Base-by-base conservation (phyloP, 129 eudicot genomes). In the Helichrysum umbraculigerum region DNA sequence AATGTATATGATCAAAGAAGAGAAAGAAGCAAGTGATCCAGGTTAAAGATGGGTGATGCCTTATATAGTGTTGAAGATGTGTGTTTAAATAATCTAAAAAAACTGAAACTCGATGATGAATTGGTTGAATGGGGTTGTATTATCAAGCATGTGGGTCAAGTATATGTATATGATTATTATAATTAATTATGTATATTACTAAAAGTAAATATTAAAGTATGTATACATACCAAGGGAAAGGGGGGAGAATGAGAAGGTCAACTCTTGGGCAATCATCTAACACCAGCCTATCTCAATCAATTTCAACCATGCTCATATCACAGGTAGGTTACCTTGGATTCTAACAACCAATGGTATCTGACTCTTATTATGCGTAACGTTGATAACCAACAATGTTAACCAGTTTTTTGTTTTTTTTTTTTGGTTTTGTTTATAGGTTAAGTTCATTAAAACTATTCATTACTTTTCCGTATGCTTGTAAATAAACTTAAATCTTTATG, bases 201-300 rank as follows among this genome's bases (percentile, higher is more conserved):
- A 39, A 39, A 39, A 39, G 22, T 54, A 62, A 9, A 2, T 32
- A 32, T 32, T 32, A 32, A 32, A 30, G 33, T 11, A 61, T 64
- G n/a, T 54, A 28, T 62, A n/a, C 5, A 14, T 62, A 63, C 39
- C 28, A 72, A 67, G 64, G 65, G 21, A 41, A 73, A 73, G 64
- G 35, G 56, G n/a, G 30, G 74, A 66, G 56, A 65, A 79, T 29
- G 1, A 39, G 42, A 79, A 66, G 79, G 83, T 80, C 83, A 80
- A 80, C 79, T 80, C 83, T 80, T 80, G 79, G 60, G 62, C 56
- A 73, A 80, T 80, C 63, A 66, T 73, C 62, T 22, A 15, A 64
- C 61, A 77, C 16, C 60, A 77, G 44, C 58, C 61, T 39, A 66
- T 76, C 57, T 21, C 39, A 19, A 77, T 67, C 74, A 35, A 47